Conservation (phyloP, 441 rosid species). For the Pelargonium fulgidum region DNA sequence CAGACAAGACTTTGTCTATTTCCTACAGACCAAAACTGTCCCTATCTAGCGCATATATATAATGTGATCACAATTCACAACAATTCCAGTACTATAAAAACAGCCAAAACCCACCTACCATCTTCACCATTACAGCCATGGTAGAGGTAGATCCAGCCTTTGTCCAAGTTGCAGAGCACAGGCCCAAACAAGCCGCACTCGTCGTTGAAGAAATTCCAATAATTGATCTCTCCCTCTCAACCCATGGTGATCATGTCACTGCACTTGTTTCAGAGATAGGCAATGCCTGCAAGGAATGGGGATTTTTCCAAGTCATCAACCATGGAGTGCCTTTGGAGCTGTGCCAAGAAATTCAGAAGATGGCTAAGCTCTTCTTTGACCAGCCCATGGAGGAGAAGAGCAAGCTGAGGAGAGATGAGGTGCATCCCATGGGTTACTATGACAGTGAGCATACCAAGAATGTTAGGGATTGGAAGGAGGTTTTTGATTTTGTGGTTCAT, state of each 20-base stretch:
- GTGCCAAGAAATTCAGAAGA: constrained; percentile 16
- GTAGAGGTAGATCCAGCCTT: not conserved
- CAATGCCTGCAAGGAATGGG: constrained; percentile 23
- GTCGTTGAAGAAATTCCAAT: not conserved
- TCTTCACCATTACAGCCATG: not conserved
- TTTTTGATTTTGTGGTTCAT: constrained; percentile 24
- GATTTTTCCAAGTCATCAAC: constrained; percentile 27
- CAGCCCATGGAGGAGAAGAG: constrained; percentile 23
- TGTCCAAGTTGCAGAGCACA: not conserved
- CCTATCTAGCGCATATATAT: no score
- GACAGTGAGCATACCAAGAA: constrained; percentile 30
- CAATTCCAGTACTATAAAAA: no score
- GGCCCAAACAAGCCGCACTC: not conserved
- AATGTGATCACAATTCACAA: no score
- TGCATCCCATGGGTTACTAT: constrained; percentile 27
- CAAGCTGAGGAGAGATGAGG: constrained; percentile 24
- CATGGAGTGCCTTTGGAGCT: constrained; percentile 23
- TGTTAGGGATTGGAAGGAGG: constrained; percentile 31
- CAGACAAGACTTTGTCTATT: no score
- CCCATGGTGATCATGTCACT: not conserved
- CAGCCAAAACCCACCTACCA: no score
- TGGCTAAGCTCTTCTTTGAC: constrained; percentile 22
- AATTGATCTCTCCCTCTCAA: constrained; percentile 19
- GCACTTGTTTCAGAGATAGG: constrained; percentile 14
- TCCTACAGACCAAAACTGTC: no score